Evolutionary conservation across 78 protist genomes (phyloP).

Genomic region (Ministeria vibrans): DNA sequence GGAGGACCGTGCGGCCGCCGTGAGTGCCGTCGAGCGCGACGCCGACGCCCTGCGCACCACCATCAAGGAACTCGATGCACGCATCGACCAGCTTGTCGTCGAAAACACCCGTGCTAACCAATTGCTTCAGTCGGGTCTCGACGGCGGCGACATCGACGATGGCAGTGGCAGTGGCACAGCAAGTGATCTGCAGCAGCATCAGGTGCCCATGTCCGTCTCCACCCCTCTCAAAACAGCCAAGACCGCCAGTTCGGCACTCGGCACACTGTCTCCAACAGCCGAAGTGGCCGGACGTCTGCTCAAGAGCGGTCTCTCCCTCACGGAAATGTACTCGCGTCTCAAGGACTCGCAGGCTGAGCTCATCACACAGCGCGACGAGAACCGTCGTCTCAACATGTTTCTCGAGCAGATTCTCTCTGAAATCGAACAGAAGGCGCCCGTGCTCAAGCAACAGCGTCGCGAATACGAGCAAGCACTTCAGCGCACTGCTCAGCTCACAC

Average conservation of each 20-base stretch:
- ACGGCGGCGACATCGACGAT: no score
- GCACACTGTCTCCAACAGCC: neutral
- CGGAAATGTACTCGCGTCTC: slow-evolving; percentile 1
- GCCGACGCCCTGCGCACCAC: neutral
- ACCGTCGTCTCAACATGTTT: neutral
- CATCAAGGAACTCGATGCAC: neutral
- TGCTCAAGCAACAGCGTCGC: neutral
- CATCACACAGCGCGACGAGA: neutral
- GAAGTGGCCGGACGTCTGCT: neutral
- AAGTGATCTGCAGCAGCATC: neutral
- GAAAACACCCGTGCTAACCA: neutral
- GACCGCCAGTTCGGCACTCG: neutral
- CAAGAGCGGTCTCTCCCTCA: neutral
- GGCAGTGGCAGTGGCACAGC: neutral
- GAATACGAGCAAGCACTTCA: neutral
- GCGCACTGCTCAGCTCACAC: neutral
- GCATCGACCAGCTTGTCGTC: neutral
- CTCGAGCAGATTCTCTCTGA: neutral
- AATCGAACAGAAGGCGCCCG: slow-evolving; percentile 4
- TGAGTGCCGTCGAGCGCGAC: neutral
- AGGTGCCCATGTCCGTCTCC: neutral
- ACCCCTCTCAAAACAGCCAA: neutral
- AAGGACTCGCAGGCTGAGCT: neutral
- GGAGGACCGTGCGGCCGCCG: neutral
- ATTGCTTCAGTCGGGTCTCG: no score